Percentiles rank a stretch among this genome's conserved stretches.
Evolutionary conservation across 2,329 filamentous ascomycete species (phyloP).

Genomic region (Claviceps arundinis): DNA sequence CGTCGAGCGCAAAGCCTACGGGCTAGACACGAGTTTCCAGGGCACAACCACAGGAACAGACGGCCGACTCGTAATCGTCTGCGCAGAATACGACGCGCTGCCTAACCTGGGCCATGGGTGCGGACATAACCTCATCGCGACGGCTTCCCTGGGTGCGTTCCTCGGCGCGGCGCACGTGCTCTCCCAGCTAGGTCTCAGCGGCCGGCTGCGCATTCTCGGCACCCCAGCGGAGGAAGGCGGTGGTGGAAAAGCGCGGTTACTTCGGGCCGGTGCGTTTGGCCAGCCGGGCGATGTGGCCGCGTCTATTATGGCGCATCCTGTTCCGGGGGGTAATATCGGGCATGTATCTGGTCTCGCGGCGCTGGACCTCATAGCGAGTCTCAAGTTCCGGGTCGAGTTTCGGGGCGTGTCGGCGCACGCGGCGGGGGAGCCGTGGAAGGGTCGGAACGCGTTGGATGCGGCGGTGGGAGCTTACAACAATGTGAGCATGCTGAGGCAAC

Average conservation of each 20-base stretch:
- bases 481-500: constrained; percentile 24
- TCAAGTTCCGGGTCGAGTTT: constrained; percentile 16
- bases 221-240: constrained; percentile 30
- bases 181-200: constrained; percentile 13
- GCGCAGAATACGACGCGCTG: constrained; percentile 31
- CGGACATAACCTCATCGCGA: constrained; percentile 32
- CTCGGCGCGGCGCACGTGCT: constrained; percentile 22
- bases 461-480: constrained; percentile 21
- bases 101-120: constrained; percentile 31
- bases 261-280: constrained; percentile 13
- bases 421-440: constrained; percentile 23
- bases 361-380: constrained; percentile 3
- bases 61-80: constrained; percentile 20
- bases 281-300: constrained; percentile 10
- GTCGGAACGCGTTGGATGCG: constrained; percentile 25
- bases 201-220: constrained; percentile 25
- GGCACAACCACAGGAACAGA: constrained; percentile 14
- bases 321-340: background rate
- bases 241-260: constrained; percentile 22
- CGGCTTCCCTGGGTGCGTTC: constrained; percentile 25
- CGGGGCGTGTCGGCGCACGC: constrained; percentile 22
- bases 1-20: constrained; percentile 19
- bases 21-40: constrained; percentile 20
- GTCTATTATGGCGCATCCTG: constrained; percentile 17
- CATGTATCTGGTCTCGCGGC: background rate